Base-by-base conservation (phyloP, 2,329 filamentous ascomycete genomes). In the Colletotrichum cuscutae region DNA sequence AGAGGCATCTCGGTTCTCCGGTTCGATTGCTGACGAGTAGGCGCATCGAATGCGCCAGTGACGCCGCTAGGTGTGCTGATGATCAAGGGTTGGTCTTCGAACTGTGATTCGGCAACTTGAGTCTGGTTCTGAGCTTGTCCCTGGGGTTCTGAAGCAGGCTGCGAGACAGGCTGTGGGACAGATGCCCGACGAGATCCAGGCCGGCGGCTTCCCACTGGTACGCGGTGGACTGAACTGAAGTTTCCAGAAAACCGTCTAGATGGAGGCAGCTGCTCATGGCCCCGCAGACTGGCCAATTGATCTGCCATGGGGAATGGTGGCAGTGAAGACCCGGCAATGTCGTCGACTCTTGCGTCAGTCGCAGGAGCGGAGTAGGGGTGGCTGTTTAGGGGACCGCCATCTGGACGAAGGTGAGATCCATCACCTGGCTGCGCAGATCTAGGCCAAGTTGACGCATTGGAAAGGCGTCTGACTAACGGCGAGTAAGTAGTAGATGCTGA, bases 1-100 rank as follows among this genome's bases (percentile, higher is more conserved):
- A 91, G 84, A 2, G 85, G 84, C 1, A 85, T 83, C 49, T 87
- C 87, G 2, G 78, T 77, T 22, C 79, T 79, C 13, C 77, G 78
- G 15, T 78, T 76, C n/a, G 81, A 80, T 22, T 77, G 77, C 35
- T 78, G 80, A 12, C 81, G 80, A 6, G 77, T 77, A 2, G 86
- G 85, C 1, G 81, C 76, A 69, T 90, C 89, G 74, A 86, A 89
- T 1, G 86, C 87, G 3, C 89, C 89, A 0, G 84, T 81, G 9
- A 90, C 84, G 19, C 89, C 89, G 11, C 81, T 85, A 1, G 89
- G 89, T 4, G 89, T 91, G 79, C 89, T 91, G 78, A 91, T 90
- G 66, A 91, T 91, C 30, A 91, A 82, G 4, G 89, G 89, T 65
- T 87, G 86, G 49, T 90, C 88, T 30, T 87, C 81, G 4, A 75